Conservation (phyloP, 345 rosid genomes). For the Punica granatum region DNA sequence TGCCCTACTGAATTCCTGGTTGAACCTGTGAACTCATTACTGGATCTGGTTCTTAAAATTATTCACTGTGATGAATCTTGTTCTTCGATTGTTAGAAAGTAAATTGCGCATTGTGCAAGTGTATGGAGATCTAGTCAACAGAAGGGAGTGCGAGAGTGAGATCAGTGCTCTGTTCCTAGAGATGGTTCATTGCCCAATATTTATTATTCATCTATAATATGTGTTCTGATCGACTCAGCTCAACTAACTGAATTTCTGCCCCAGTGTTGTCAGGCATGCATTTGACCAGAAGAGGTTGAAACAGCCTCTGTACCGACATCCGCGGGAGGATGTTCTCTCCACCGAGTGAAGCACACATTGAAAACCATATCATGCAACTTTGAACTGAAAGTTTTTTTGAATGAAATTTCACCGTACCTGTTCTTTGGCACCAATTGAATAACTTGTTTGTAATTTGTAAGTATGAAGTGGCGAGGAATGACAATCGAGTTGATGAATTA, state of each 20-base stretch:
- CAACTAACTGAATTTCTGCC: not conserved
- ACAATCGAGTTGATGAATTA: too few species aligned
- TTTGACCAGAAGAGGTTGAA: conserved; percentile 97
- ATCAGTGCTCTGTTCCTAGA: not conserved
- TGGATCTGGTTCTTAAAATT: not conserved
- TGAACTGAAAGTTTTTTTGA: not conserved
- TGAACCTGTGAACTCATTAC: not conserved
- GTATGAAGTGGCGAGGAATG: too few species aligned
- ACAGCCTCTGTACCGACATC: conserved; percentile 91
- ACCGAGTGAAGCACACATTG: conserved; percentile 46
- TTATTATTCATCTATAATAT: not conserved
- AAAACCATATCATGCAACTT: not conserved
- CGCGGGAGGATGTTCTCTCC: conserved; percentile 99
- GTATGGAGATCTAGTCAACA: not conserved
- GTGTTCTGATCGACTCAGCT: not conserved
- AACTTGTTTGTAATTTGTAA: not conserved
- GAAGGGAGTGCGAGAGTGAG: not conserved
- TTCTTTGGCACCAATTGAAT: not conserved
- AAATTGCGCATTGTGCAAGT: not conserved
- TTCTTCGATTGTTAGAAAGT: not conserved
- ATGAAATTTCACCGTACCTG: not conserved
- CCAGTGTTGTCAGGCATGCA: conserved; percentile 49
- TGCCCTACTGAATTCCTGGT: not conserved
- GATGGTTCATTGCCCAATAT: not conserved
- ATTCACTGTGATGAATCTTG: too few species aligned